Base-by-base conservation (phyloP, 2,329 filamentous ascomycete species). In the Chaetoscypha palmicola region DNA sequence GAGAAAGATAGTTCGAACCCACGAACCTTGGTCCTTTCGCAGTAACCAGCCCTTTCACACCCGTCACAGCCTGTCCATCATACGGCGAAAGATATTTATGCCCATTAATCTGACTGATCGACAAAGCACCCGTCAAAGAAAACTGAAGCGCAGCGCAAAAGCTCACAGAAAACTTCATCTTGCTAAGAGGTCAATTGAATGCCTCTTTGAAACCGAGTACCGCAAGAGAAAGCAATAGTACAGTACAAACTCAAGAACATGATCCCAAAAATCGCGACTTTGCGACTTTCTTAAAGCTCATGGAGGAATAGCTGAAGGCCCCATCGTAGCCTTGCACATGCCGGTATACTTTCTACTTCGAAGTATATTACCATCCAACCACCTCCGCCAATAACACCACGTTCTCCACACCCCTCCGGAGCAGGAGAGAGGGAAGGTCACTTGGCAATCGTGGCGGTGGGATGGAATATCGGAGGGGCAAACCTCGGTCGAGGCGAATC, bases 41-140 rank as follows among this genome's bases (percentile, higher is more conserved):
- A n/a, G 79, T 81, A 12, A 86, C 71, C 9, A 85, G 64, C 28
- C 82, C 82, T 24, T 72, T 71, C 44, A 86, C 69, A 46, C 73
- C 73, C 14, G 69, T 71, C 41, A 85, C 75, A 7, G 63, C 64
- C 58, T 78, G 64, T 36, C 73, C 74, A 9, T 67, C 67, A 60
- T 76, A 75, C 0, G 79, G 72, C 12, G 82, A 86, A 37, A 83
- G 61, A 62, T 76, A 86, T 19, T 63, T 70, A 55, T 78, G 71
- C 51, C 81, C 81, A 54, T 83, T 85, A 69, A 85, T 83, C 55
- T 79, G 67, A 46, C 71, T 67, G 53, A 80, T 78, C 45, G 71
- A 72, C 45, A 72, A 51, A 33, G 69, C 68, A 23, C 34, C 30
- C n/a, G 41, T 26, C 3, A 38, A 26, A 8, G 41, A 43, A 3